Percentiles rank a stretch among this genome's conserved stretches.
Evolutionary conservation across 1,139 yeast genomes (phyloP).

Genomic region (Nakaseomyces nivariensis): DNA sequence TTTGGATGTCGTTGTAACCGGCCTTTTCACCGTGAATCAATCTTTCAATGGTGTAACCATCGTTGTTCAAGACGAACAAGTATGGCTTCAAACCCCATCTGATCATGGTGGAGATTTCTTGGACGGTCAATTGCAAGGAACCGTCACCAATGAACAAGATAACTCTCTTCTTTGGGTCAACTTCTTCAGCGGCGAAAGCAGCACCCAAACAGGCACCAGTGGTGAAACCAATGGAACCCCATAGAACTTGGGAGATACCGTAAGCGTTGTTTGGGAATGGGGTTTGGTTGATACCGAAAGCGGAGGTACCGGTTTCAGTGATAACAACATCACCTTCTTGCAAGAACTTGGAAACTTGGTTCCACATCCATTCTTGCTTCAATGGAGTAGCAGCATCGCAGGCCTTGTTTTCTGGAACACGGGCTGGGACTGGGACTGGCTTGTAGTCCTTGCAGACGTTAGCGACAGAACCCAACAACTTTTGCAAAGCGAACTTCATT

Average conservation of each 20-base stretch:
- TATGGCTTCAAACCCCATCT: slow-evolving; percentile 75
- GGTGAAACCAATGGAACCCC: slow-evolving; percentile 88
- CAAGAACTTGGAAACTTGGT: slow-evolving; percentile 62
- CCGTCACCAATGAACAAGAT: slow-evolving; percentile 85
- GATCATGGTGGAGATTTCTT: slow-evolving; percentile 76
- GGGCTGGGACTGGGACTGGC: slow-evolving; percentile 41
- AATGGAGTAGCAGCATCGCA: slow-evolving; percentile 34
- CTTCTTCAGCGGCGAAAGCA: slow-evolving; percentile 70
- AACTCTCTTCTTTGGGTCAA: slow-evolving; percentile 61
- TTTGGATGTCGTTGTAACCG: slow-evolving; percentile 67
- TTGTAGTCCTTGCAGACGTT: slow-evolving; percentile 34
- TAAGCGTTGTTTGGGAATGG: slow-evolving; percentile 63
- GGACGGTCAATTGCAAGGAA: slow-evolving; percentile 78
- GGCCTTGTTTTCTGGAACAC: slow-evolving; percentile 38
- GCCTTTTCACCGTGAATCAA: slow-evolving; percentile 76
- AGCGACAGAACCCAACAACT: slow-evolving; percentile 35
- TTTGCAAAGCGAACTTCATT: slow-evolving; percentile 59
- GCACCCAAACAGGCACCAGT: slow-evolving; percentile 85
- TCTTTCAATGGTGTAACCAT: slow-evolving; percentile 84
- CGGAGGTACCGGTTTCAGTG: slow-evolving; percentile 85
- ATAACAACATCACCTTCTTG: slow-evolving; percentile 71
- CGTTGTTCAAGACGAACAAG: slow-evolving; percentile 74
- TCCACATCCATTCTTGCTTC: slow-evolving; percentile 79
- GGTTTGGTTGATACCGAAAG: slow-evolving; percentile 75
- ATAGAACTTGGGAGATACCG: slow-evolving; percentile 80